Evolutionary conservation across 2,329 filamentous ascomycete genomes (phyloP), one percentile per base, ranked within the genome.

Genomic region (Lachnellula occidentalis): DNA sequence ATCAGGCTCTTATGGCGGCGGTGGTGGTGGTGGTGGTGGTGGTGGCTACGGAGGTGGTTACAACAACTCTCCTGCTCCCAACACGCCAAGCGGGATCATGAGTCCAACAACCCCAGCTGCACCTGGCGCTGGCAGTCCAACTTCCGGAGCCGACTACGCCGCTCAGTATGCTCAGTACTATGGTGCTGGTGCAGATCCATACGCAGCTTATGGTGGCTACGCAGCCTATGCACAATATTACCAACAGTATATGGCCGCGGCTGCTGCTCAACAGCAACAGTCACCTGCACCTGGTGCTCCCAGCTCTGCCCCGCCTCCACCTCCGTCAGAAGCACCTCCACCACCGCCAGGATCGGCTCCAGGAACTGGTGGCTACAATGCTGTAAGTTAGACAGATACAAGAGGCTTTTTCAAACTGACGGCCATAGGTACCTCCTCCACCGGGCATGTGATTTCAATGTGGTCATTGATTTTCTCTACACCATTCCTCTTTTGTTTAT

Each of bases 131-230:
- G 69, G 69, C 22, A 76, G 71, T 54, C 72, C 79, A 11, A 71
- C 78, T 24, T 67, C 70, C 41, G 67, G 64, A 42, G 71, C 75
- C 36, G 88, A 95, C 64, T 94, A 94, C 69, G 83, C 83, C 50
- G 83, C 87, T 17, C 88, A 92, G 67, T 95, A 95, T 69, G 86
- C 88, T 2, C 87, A 91, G 69, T 94, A 95, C 71, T 92, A 92
- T 58, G 79, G 78, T 59, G 51, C 53, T 39, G 77, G 78, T 52
- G 76, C 81, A 59, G 90, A 96, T 66, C 92, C 92, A 0, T 96
- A 96, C 70, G 90, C 90, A 42, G 85, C 88, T 8, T 96, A 94
- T 64, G 92, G 92, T 58, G 92, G 92, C 52, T 96, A 94, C 71
- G 81, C 86, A 63, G 88, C 87, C 43, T 86, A 86, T 62, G 75